Base-by-base conservation (phyloP, 2,329 filamentous ascomycete genomes). In the Hortaea werneckii region DNA sequence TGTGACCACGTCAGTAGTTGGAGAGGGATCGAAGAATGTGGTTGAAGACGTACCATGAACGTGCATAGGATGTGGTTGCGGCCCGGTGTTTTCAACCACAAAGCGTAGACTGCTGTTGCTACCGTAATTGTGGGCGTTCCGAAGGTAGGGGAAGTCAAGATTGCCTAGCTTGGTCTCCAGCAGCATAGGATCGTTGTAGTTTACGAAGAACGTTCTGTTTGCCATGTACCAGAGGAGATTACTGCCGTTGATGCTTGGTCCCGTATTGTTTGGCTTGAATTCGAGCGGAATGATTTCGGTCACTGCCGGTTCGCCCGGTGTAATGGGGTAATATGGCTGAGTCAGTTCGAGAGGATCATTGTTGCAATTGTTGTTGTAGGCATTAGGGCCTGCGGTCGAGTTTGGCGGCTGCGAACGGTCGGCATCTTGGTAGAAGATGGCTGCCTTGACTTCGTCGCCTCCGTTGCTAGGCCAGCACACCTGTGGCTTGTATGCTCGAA, bases 351-450 rank as follows among this genome's bases (percentile, higher is more conserved):
- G 67, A 45, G 75, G 72, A 49, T 82, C 79, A 52, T 82, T 82
- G 44, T 66, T 65, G 55, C 80, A 84, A 20, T 65, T 48, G 29
- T 52, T 74, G 29, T 66, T 69, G 0, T 75, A 71, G 51, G 79
- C 73, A 0, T 73, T 68, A 0, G 72, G 61, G 38, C 76, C 55
- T 69, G 73, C 75, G 0, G 75, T 59, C 1, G 72, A 77, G 5
- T 62, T 65, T 0, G 81, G 82, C 2, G 65, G 42, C 27, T 64
- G 58, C 37, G 61, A 64, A 2, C 67, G 67, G 53, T 83, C 68
- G 6, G 78, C 76, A 8, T 69, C 57, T 37, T 82, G 71, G 59
- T 86, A 86, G 65, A 81, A 83, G 42, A 87, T 69, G 9, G 74
- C 77, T 0, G 81, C 83, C 1, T 77, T 56, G 1, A 75, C 79